Percentiles rank a stretch among this genome's conserved stretches.
Evolutionary conservation across 768 basidiomycete species (phyloP).

Genomic region (Lentinula raphanica): DNA sequence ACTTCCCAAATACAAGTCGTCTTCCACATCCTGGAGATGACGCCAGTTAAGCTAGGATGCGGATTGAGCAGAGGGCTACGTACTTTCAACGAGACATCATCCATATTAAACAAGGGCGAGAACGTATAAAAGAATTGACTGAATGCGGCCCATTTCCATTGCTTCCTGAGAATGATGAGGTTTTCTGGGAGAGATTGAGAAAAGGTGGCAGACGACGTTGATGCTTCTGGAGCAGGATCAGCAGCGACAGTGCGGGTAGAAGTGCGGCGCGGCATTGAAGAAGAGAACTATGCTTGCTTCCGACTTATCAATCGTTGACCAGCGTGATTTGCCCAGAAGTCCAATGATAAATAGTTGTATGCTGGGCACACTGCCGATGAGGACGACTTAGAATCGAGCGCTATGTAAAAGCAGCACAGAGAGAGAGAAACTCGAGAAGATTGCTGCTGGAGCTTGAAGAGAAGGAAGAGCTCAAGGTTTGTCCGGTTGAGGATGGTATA

Average conservation of each 20-base stretch:
- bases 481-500: background rate
- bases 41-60: constrained; percentile 5
- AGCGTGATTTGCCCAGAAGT: background rate
- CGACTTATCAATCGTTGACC: background rate
- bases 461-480: background rate
- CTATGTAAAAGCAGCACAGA: background rate
- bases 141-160: constrained; percentile 93
- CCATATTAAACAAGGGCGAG: constrained; percentile 62
- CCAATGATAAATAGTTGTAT: background rate
- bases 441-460: background rate
- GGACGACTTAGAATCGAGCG: background rate
- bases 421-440: background rate
- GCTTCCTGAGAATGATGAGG: constrained; percentile 55
- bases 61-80: constrained; percentile 19
- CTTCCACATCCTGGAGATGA: constrained; percentile 63
- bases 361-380: background rate
- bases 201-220: constrained; percentile 20
- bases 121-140: constrained; percentile 89
- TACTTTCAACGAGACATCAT: constrained; percentile 66
- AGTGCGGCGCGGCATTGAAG: constrained; percentile 53
- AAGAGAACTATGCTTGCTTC: background rate
- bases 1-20: constrained; percentile 61
- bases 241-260: constrained; percentile 32
- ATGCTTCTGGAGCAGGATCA: constrained; percentile 24
- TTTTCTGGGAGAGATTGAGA: constrained; percentile 31